phyloP scores from a whole-genome alignment of 805 yeast species.

The Lachancea dasiensis region DNA sequence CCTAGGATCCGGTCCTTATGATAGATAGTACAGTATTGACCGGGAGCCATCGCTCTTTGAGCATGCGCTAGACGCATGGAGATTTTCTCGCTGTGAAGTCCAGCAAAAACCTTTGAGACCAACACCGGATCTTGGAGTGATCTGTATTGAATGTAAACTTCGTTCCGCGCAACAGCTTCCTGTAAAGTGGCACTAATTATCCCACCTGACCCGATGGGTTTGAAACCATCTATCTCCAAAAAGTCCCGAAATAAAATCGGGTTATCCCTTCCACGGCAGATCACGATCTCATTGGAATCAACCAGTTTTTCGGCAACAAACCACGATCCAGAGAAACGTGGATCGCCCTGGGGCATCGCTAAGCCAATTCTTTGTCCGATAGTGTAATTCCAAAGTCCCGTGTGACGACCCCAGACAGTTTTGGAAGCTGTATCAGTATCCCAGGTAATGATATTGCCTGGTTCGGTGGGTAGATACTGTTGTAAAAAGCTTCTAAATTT shows the following conservation, averaged over 20 bases:
- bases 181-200: slow-evolving; percentile 2
- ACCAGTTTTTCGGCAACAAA: slow-evolving; percentile 67
- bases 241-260: slow-evolving; percentile 44
- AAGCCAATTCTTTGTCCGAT: slow-evolving; percentile 74
- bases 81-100: slow-evolving; percentile 13
- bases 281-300: slow-evolving; percentile 64
- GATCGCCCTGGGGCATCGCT: slow-evolving; percentile 86
- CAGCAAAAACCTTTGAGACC: slow-evolving; percentile 21
- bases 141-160: slow-evolving; percentile 54
- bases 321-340: slow-evolving; percentile 74
- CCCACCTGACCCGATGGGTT: slow-evolving; percentile 14
- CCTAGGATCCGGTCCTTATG: slow-evolving; percentile 64
- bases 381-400: slow-evolving; percentile 92
- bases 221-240: slow-evolving; percentile 38
- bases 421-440: slow-evolving; percentile 49
- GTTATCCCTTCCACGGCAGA: slow-evolving; percentile 65
- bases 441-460: slow-evolving; percentile 67
- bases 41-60: slow-evolving; percentile 79
- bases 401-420: slow-evolving; percentile 69
- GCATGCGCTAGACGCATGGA: slow-evolving; percentile 38
- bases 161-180: slow-evolving; percentile 7
- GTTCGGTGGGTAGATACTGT: slow-evolving; percentile 65
- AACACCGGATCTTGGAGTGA: slow-evolving; percentile 60
- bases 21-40: slow-evolving; percentile 79
- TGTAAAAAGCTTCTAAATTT: slow-evolving; percentile 65